Evolutionary conservation across 441 rosid species (phyloP), one percentile per base, ranked within the genome.

Genomic region (Bruguiera hainesii): DNA sequence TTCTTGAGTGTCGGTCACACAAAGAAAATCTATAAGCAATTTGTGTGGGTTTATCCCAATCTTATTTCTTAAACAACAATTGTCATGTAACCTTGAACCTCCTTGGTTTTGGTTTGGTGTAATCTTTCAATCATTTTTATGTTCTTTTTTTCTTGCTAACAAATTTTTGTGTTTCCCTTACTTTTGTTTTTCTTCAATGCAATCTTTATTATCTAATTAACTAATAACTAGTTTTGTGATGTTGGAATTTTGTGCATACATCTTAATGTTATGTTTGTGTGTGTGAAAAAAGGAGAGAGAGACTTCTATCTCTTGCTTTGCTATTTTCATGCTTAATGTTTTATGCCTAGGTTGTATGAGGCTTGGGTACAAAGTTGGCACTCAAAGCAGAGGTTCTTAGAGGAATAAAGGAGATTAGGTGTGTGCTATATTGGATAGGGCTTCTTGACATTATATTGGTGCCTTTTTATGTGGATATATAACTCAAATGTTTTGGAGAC

Each of bases 371-470:
- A 66, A 93, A 96, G 79, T 70, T 85, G 73, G 98, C 93, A 76
- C 94, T 93, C 79, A 96, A 88, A 81, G 85, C 87, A 67, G 97
- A 93, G 85, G 94, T 93, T 75, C 86, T 93, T 60, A 75, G 85
- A n/a, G 98, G 97, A 68, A 90, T 93, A 66, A 96, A 93, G 74
- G 98, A 96, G 85, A 93, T 96, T 76, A 98, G 99, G 68, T 93
- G 99, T 74, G 86, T 93, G 26, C 75, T 96, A 71, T 96, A 96
- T 62, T 87, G 87, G 89, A 96, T 93, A 83, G 97, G 99, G 65
- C 90, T 96, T 82, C 97, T 96, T 28, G 99, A 96, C 79, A 86
- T 83, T 64, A 97, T 88, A 53, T 79, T 90, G 97, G 99, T 20
- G 20, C 20, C 20, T 20, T 20, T 20, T 20, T 20, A 20, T 20